These are phyloP conservation scores for Jamesozyma rosinii DNA, from an alignment of 805 yeast genomes.

Conservation along the genomic window DNA sequence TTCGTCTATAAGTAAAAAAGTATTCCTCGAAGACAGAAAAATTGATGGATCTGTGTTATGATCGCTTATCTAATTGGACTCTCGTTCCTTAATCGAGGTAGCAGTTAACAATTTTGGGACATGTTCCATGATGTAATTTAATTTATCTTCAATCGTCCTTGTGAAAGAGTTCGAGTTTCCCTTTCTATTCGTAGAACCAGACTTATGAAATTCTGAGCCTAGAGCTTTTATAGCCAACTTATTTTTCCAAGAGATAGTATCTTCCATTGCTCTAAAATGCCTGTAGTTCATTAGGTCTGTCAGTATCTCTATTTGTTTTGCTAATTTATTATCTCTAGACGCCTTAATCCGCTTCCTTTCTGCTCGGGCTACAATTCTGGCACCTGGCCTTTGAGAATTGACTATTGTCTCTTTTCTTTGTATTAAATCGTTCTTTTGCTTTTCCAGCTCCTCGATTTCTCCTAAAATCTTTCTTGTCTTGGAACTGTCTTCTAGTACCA, in stretches of 20 bases:
- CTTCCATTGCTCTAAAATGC: constrained; percentile 18
- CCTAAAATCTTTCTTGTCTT: constrained; percentile 21
- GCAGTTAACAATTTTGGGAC: constrained; percentile 7
- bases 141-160: constrained; percentile 26
- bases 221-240: constrained; percentile 14
- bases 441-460: constrained; percentile 23
- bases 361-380: constrained; percentile 17
- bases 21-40: no score
- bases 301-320: constrained; percentile 18
- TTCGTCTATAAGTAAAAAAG: no score
- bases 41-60: not conserved
- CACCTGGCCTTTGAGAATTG: constrained; percentile 13
- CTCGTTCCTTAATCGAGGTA: not conserved
- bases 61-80: not conserved
- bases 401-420: constrained; percentile 13
- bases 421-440: constrained; percentile 22
- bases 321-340: constrained; percentile 17
- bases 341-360: constrained; percentile 16
- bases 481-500: constrained; percentile 30
- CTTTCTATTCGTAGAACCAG: constrained; percentile 23
- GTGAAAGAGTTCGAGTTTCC: constrained; percentile 8
- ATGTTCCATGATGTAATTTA: constrained; percentile 18
- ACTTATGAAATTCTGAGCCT: constrained; percentile 23
- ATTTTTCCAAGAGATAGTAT: constrained; percentile 23
- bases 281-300: constrained; percentile 20